A percentile compares a stretch with the other conserved stretches of the same genome.
Evolutionary conservation across 805 yeast species (phyloP).

Genomic region (Metschnikowia peoriensis): DNA sequence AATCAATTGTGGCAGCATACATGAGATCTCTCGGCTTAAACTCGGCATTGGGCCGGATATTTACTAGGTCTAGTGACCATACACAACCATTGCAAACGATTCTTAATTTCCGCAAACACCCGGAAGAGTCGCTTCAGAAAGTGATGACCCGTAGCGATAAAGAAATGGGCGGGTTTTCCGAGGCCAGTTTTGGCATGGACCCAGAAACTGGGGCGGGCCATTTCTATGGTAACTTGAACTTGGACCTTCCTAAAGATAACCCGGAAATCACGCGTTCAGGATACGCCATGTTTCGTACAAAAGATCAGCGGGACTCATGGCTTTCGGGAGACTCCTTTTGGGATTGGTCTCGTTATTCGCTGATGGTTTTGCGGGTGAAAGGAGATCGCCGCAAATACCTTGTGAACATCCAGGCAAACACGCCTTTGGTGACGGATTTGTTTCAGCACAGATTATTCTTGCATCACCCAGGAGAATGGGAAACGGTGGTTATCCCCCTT

Average conservation of each 20-base stretch:
- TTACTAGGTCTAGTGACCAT: constrained; percentile 30
- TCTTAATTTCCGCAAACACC: constrained; percentile 54
- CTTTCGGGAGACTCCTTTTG: constrained; percentile 48
- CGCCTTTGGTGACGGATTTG: constrained; percentile 72
- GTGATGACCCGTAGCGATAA: constrained; percentile 66
- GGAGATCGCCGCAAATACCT: constrained; percentile 73
- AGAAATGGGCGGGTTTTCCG: constrained; percentile 77
- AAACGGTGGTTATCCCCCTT: constrained; percentile 74
- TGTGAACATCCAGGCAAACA: constrained; percentile 78
- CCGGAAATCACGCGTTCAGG: constrained; percentile 44
- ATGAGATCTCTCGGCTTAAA: constrained; percentile 41
- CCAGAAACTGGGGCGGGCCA: constrained; percentile 32
- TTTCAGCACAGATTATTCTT: constrained; percentile 79
- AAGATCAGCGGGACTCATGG: constrained; percentile 47
- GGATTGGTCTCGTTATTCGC: constrained; percentile 68
- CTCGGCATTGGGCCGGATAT: constrained; percentile 35
- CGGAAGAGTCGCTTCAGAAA: constrained; percentile 44
- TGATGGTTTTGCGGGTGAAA: constrained; percentile 65
- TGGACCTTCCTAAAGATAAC: constrained; percentile 45
- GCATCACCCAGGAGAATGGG: constrained; percentile 75
- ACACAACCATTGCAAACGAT: constrained; percentile 40
- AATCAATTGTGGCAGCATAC: constrained; percentile 27
- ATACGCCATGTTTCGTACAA: constrained; percentile 81
- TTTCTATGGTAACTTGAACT: constrained; percentile 59
- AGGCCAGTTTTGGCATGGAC: constrained; percentile 50